phyloP scores from a whole-genome alignment of 345 rosid genomes.

The Eucalyptus shirleyi region DNA sequence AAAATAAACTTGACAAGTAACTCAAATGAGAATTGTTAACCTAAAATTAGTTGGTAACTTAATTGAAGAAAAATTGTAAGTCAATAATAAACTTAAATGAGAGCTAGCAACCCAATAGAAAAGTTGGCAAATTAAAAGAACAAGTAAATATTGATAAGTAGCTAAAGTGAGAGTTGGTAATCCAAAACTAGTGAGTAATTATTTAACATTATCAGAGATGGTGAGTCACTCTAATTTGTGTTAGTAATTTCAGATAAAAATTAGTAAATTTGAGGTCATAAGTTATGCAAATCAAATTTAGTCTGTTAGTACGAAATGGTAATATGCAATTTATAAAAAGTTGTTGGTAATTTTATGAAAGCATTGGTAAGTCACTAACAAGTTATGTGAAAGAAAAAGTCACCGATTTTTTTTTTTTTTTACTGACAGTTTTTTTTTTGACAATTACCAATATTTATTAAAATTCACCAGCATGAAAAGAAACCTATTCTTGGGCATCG shows the following conservation, averaged over 20 bases:
- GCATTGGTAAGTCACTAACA: too few relatives aligned
- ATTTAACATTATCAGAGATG: background rate
- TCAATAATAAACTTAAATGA: too few relatives aligned
- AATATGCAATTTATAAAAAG: background rate
- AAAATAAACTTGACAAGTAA: too few relatives aligned
- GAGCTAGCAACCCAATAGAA: fast-evolving
- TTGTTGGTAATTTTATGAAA: fast-evolving
- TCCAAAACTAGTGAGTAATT: background rate
- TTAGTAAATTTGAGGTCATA: background rate
- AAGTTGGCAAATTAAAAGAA: background rate
- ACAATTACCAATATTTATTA: background rate
- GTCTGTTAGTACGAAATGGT: background rate
- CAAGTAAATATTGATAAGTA: background rate
- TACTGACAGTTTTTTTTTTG: too few relatives aligned
- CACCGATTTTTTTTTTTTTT: background rate
- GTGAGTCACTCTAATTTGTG: background rate
- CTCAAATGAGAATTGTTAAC: too few relatives aligned
- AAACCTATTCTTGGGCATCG: background rate
- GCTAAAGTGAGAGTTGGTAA: fast-evolving
- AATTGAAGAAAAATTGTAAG: background rate
- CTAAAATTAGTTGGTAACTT: too few relatives aligned
- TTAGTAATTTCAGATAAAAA: background rate
- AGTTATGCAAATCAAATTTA: background rate
- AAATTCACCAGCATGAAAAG: background rate
- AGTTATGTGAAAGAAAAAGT: background rate